Evolutionary conservation across 1,284 basidiomycete species (phyloP), one percentile per base, ranked within the genome.

Genomic region (Microbotryum silenes-acaulis): DNA sequence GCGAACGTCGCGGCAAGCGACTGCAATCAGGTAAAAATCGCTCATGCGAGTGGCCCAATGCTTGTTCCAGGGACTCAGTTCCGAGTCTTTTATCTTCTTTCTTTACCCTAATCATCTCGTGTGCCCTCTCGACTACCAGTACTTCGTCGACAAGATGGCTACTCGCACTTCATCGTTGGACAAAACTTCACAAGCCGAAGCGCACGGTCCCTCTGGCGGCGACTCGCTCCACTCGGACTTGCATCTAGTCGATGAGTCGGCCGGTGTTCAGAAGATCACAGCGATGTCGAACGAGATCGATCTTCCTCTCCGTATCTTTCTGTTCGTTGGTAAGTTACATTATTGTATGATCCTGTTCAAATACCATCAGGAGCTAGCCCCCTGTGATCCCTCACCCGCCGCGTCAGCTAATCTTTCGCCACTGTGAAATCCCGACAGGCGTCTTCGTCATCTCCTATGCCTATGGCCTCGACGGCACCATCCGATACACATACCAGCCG

Each of bases 401-500:
- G 5, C 20, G 14, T 14, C 16, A 23, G 12, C 23, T 23, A n/a
- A 50, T 50, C 16, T 14, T 14, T 29, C 21, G 12, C 29, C 29
- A 12, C 2, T 50, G 48, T 6, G 23, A 23, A 50, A 14, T 50
- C 20, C 6, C 48, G 48, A 21, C 20, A 50, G 56, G 47, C 42
- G 25, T 51, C 37, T 61, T 61, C 54, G 25, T 61, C 23, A 64
- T 77, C 37, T 68, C 76, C 5, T 78, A 74, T 61, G 65, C 67
- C 45, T 75, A 74, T 62, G 72, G 74, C 20, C 71, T 77, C 45
- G 76, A 76, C 60, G 71, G 73, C 18, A 71, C 71, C 6, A 65
- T 73, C 10, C 70, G 76, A n/a, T 75, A 73, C 61, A 74, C 63
- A 21, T 57, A 33, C 42, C 62, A 33, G 68, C 71, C 12, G 52